Base-by-base conservation (phyloP, 2,329 filamentous ascomycete genomes). In the Fusarium heterosporum region DNA sequence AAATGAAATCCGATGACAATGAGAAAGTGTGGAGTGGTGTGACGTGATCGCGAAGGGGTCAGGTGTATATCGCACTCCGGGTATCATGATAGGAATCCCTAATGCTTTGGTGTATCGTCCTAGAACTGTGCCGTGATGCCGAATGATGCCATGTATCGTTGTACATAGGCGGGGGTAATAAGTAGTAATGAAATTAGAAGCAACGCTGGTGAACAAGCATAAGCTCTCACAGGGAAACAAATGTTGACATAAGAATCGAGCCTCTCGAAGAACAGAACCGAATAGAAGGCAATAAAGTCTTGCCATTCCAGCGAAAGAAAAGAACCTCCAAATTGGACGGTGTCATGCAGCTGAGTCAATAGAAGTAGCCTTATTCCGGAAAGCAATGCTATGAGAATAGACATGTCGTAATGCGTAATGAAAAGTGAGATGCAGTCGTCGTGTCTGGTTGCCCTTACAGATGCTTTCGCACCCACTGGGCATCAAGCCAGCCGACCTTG, bases 401-500 rank as follows among this genome's bases (percentile, higher is more conserved):
- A 63, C 45, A 51, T 55, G 38, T 19, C 34, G 46, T 47, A 16
- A 53, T 32, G 25, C 19, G 14, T 34, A 17, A 26, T 13, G 29
- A n/a, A 29, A 28, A 26, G 16, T 29, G 10, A 36, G 10, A 11
- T 42, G 50, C 14, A 26, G 17, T 22, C 29, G 40, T 36, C n/a
- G 40, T 28, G 16, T 40, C 16, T 39, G 17, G 8, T n/a, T 22
- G 5, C 11, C 29, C 30, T 76, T 72, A 79, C 22, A 79, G 30
- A 61, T 75, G 79, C 13, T 61, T 62, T 16, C 66, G 72, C 64
- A 86, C 78, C 80, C 81, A 84, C 5, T 76, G 68, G 16, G 81
- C 75, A 7, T 91, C 84, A 66, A 97, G 88, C 93, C 93, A 97
- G 70, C 91, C 91, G 36, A 96, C 92, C 72, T 89, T 90, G 48